Evolutionary conservation across 2,329 filamentous ascomycete genomes (phyloP), one percentile per base, ranked within the genome.

Genomic region (Fusarium gaditjirri): DNA sequence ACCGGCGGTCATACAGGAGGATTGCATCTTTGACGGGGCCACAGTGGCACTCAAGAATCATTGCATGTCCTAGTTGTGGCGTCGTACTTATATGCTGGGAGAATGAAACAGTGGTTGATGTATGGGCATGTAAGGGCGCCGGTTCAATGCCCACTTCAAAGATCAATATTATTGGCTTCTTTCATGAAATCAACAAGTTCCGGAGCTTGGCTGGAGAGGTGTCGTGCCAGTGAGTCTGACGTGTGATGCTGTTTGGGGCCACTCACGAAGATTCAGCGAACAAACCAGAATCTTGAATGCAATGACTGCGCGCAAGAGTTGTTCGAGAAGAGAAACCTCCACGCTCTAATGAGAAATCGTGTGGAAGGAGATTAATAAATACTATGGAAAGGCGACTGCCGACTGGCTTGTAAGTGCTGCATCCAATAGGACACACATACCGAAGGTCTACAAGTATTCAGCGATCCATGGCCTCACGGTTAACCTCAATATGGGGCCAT

Each of bases 191-290:
- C 29, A 5, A 35, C 3, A 5, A 54, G 16, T 8, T 35, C 12
- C 12, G 16, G 16, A 7, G 17, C 29, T 11, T 19, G 11, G 4
- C 23, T 11, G n/a, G 17, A 36, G 12, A 25, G 5, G n/a, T 25
- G 11, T 16, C n/a, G 25, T 50, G n/a, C 10, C 19, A 16, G 29
- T 23, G 4, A 29, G 25, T 17, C 14, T 19, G 19, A 21, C 10
- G 25, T 4, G 3, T n/a, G 7, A 27, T n/a, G 17, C 8, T 5
- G 19, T 29, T 2, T 13, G 14, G 19, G 19, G 3, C 12, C 21
- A 35, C 8, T 21, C 8, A 55, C 31, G 17, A 36, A 43, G 19
- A 31, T 60, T 14, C 19, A 54, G 9, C 4, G 8, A 23, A 8
- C 11, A 9, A 13, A 4, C 4, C 10, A 60, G 6, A 29, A 11